Evolutionary conservation across 331 rosid genomes (phyloP).

Genomic region (Rosa hybrid): DNA sequence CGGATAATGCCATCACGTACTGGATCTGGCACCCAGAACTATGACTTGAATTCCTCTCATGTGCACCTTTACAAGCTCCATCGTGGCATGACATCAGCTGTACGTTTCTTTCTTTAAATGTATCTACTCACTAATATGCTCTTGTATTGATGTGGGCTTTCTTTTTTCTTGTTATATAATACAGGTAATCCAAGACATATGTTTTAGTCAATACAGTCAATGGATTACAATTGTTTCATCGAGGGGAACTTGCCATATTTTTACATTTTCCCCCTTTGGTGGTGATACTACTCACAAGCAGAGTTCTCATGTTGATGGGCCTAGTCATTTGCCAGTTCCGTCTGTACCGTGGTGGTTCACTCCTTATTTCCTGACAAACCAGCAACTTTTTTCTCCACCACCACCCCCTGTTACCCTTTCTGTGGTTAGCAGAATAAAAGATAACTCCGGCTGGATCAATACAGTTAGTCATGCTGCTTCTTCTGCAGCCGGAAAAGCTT

Average conservation of each 20-base stretch:
- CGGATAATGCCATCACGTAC: constrained; percentile 75
- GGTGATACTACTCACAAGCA: constrained; percentile 74
- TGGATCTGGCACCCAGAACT: constrained; percentile 62
- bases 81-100: constrained; percentile 97
- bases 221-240: constrained; percentile 85
- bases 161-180: constrained; percentile 27
- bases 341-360: constrained; percentile 91
- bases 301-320: constrained; percentile 57
- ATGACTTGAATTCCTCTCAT: constrained; percentile 72
- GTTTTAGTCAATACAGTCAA: constrained; percentile 82
- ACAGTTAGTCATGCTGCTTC: constrained; percentile 80
- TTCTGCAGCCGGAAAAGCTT: constrained; percentile 74
- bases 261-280: constrained; percentile 82
- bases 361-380: constrained; percentile 59
- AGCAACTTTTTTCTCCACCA: constrained; percentile 46
- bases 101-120: constrained; percentile 44
- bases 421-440: constrained; percentile 86
- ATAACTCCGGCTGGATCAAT: constrained; percentile 74
- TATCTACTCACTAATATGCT: constrained; percentile 29
- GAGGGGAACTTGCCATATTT: constrained; percentile 87
- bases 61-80: constrained; percentile 93
- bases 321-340: constrained; percentile 54
- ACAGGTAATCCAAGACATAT: constrained; percentile 92
- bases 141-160: constrained; percentile 28
- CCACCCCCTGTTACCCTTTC: constrained; percentile 77